phyloP scores from a whole-genome alignment of 2,329 filamentous ascomycete species.

The Chrysosphaeria jannelii region DNA sequence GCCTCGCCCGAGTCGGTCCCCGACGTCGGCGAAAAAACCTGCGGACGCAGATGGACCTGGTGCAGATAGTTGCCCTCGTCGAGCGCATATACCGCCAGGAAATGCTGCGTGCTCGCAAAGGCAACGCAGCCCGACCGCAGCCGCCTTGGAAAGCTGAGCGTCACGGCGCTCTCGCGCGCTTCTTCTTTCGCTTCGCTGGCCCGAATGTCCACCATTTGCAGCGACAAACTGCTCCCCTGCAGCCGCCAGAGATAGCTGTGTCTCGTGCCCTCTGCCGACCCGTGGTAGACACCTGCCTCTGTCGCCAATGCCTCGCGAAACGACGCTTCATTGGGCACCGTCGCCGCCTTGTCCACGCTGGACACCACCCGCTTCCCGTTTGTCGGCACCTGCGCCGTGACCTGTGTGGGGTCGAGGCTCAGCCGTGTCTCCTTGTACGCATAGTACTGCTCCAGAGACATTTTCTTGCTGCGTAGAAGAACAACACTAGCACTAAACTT shows the following conservation, averaged over 20 bases:
- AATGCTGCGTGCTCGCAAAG: constrained; percentile 51
- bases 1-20: constrained; percentile 48
- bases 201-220: constrained; percentile 18
- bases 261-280: constrained; percentile 43
- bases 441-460: constrained; percentile 26
- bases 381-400: constrained; percentile 37
- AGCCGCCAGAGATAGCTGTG: constrained; percentile 79
- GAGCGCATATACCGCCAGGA: constrained; percentile 49
- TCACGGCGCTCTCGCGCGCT: constrained; percentile 36
- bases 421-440: constrained; percentile 70
- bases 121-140: constrained; percentile 55
- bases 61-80: constrained; percentile 56
- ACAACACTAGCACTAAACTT: too few relatives aligned
- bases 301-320: constrained; percentile 36
- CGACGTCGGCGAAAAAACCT: constrained; percentile 39
- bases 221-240: constrained; percentile 48
- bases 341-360: background rate
- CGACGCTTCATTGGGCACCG: background rate
- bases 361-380: background rate
- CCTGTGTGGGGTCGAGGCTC: constrained; percentile 45
- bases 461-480: too few relatives aligned
- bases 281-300: constrained; percentile 60
- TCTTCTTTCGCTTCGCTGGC: too few relatives aligned
- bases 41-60: constrained; percentile 53
- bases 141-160: constrained; percentile 41